A percentile compares a stretch with the other conserved stretches of the same genome.
Conservation (phyloP, 257 asterid species). For the Fraxinus americana region DNA sequence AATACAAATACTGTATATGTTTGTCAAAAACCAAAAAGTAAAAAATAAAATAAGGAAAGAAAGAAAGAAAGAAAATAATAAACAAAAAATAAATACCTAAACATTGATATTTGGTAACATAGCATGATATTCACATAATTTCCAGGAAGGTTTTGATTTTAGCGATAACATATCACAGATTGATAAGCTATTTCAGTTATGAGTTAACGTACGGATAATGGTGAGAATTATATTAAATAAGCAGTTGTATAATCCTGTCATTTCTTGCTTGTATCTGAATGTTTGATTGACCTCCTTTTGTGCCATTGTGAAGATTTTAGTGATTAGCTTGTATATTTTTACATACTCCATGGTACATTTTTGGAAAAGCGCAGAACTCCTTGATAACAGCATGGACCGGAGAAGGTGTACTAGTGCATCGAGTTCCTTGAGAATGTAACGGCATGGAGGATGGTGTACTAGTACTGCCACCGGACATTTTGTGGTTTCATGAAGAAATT, state of each 20-base stretch:
- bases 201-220: not conserved
- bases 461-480: constrained; percentile 47
- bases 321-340: constrained; percentile 32
- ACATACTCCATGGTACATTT: constrained; percentile 45
- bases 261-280: not conserved
- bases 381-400: constrained; percentile 47
- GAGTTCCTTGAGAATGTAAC: constrained; percentile 39
- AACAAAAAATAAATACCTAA: no score
- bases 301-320: constrained; percentile 8
- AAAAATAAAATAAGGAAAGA: no score
- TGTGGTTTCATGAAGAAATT: constrained; percentile 35
- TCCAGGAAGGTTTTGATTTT: not conserved
- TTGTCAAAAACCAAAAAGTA: no score
- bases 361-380: constrained; percentile 45
- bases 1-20: no score
- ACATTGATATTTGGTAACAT: not conserved
- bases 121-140: not conserved
- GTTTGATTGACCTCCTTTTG: constrained; percentile 21
- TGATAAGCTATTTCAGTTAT: not conserved
- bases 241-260: not conserved
- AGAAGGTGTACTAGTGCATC: constrained; percentile 51
- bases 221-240: not conserved
- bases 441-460: constrained; percentile 45
- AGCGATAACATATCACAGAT: not conserved
- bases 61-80: no score